These are phyloP conservation scores for Epichloe bromicola DNA, from an alignment of 2,329 filamentous ascomycete genomes.

Conservation along the genomic window DNA sequence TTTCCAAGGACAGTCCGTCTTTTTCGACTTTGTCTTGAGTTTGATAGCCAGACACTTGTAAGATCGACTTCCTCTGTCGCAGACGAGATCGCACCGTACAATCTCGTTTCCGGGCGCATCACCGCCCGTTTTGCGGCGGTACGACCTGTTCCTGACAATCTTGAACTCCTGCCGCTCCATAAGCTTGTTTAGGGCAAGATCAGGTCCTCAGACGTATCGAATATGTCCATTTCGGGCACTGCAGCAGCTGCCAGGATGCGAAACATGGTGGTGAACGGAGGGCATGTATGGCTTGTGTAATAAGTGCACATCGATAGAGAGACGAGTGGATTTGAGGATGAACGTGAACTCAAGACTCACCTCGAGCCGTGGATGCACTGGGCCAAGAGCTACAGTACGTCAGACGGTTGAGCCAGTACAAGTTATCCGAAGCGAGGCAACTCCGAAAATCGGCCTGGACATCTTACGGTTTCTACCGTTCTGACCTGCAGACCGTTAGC, in stretches of 20 bases:
- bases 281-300: background rate
- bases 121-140: slow-evolving; percentile 27
- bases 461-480: too few species aligned
- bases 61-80: slow-evolving; percentile 29
- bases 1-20: slow-evolving; percentile 33
- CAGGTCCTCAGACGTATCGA: slow-evolving; percentile 27
- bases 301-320: slow-evolving; percentile 11
- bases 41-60: slow-evolving; percentile 31
- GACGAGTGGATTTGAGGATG: slow-evolving; percentile 13
- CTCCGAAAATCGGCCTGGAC: too few species aligned
- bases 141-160: slow-evolving; percentile 31
- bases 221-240: slow-evolving; percentile 24
- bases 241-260: slow-evolving; percentile 28
- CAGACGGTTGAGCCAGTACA: too few species aligned
- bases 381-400: too few species aligned
- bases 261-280: slow-evolving; percentile 22
- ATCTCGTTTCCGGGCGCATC: slow-evolving; percentile 29
- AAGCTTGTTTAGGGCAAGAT: slow-evolving; percentile 26
- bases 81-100: slow-evolving; percentile 31
- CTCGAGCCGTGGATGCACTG: background rate
- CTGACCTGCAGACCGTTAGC: too few species aligned
- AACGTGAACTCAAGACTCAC: background rate
- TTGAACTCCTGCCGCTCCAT: slow-evolving; percentile 32
- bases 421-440: too few species aligned
- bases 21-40: slow-evolving; percentile 32